phyloP scores from a whole-genome alignment of 2,329 filamentous ascomycete genomes.

The Mycosphaerella sp. region DNA sequence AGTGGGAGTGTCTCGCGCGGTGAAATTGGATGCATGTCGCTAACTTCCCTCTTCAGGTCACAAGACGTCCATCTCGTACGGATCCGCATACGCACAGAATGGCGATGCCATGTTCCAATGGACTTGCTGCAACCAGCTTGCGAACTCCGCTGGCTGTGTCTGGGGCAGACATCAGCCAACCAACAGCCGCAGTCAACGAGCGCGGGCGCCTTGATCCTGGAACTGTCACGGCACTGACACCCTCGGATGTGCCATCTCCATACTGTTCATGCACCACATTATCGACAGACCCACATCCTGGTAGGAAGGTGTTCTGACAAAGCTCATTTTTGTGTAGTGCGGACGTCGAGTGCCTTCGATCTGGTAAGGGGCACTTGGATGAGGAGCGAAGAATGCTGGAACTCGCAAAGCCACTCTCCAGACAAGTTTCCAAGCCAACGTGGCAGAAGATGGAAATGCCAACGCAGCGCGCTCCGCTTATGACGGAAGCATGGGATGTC shows the following conservation, averaged over 20 bases:
- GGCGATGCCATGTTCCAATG: constrained; percentile 4
- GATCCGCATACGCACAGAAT: constrained; percentile 4
- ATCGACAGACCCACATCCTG: background rate
- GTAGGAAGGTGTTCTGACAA: no score
- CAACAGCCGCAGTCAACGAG: constrained; percentile 1
- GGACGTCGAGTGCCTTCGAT: no score
- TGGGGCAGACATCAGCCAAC: constrained; percentile 7
- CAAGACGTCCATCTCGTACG: background rate
- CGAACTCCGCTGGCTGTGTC: constrained; percentile 5
- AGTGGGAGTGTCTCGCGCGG: background rate
- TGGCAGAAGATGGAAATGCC: no score
- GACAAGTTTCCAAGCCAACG: no score
- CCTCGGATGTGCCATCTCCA: background rate
- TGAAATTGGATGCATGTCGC: background rate
- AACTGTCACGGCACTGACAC: background rate
- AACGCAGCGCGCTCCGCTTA: no score
- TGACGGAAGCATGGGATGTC: no score
- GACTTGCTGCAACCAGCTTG: constrained; percentile 10
- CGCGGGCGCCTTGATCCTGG: background rate
- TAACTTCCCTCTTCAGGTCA: background rate
- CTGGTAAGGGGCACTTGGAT: no score
- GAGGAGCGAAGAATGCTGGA: no score
- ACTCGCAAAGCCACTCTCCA: no score
- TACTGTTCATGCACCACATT: background rate
- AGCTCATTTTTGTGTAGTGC: no score